phyloP scores from a whole-genome alignment of 257 asterid species.

The Catharanthus roseus region DNA sequence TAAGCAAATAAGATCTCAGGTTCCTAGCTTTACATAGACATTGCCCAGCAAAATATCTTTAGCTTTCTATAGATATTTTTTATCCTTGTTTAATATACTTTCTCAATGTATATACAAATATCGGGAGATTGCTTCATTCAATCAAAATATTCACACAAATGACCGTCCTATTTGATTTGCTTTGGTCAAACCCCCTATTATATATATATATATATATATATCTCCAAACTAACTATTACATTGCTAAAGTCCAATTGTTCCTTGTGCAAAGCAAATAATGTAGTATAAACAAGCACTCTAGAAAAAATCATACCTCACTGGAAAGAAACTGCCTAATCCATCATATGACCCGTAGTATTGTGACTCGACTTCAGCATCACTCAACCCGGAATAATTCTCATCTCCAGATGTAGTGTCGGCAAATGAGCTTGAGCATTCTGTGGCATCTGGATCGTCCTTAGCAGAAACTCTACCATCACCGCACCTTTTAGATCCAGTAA shows the following conservation, averaged over 20 bases:
- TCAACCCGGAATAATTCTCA: slow-evolving; percentile 50
- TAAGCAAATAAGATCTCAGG: background rate
- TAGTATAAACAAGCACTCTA: background rate
- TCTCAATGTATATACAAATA: background rate
- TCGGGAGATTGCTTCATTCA: background rate
- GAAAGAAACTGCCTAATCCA: slow-evolving; percentile 57
- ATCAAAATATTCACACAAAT: background rate
- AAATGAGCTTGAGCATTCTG: slow-evolving; percentile 89
- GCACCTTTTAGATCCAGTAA: slow-evolving; percentile 42
- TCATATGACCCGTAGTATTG: slow-evolving; percentile 51
- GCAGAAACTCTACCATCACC: slow-evolving; percentile 41
- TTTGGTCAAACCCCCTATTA: background rate
- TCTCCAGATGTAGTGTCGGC: slow-evolving; percentile 56
- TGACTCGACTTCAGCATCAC: slow-evolving; percentile 89
- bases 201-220: background rate
- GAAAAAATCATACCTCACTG: slow-evolving; percentile 51
- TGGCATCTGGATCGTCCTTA: slow-evolving; percentile 74
- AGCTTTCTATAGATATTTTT: too few species aligned
- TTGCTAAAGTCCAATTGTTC: background rate
- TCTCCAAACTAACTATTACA: background rate
- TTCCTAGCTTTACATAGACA: background rate
- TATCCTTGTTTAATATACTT: background rate
- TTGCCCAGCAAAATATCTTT: background rate
- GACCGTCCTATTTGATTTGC: background rate
- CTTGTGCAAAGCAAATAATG: background rate